Conservation (phyloP, 2,329 filamentous ascomycete species). For the Aspergillus pseudoglaucus region DNA sequence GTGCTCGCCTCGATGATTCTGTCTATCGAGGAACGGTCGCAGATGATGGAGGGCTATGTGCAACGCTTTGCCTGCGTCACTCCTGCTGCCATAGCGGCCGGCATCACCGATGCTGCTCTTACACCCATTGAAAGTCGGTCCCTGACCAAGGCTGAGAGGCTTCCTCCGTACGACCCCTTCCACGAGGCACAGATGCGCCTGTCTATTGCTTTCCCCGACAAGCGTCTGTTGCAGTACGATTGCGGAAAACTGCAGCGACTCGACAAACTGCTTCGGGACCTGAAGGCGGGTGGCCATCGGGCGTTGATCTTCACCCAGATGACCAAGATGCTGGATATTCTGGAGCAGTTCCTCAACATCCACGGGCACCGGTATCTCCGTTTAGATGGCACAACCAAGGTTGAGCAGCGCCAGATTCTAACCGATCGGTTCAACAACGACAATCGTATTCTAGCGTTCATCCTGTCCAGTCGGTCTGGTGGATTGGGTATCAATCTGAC, state of each 20-base stretch:
- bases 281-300: conserved; percentile 85
- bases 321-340: conserved; percentile 95
- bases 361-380: conserved; percentile 95
- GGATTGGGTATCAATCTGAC: conserved; percentile 95
- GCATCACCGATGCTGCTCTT: conserved; percentile 63
- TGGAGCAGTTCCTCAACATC: conserved; percentile 96
- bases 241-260: conserved; percentile 93
- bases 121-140: conserved; percentile 54
- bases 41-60: conserved; percentile 65
- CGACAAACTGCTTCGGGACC: conserved; percentile 73
- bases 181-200: conserved; percentile 88
- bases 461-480: conserved; percentile 87
- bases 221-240: conserved; percentile 91
- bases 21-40: conserved; percentile 66
- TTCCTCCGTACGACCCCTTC: conserved; percentile 67
- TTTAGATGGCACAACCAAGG: conserved; percentile 90
- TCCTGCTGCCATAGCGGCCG: conserved; percentile 75
- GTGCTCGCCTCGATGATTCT: conserved; percentile 56
- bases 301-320: conserved; percentile 99
- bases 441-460: conserved; percentile 85
- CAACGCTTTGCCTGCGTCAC: conserved; percentile 90
- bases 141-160: conserved; percentile 42
- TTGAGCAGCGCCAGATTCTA: conserved; percentile 89
- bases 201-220: conserved; percentile 95
- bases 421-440: conserved; percentile 97